Percentiles rank a stretch among this genome's conserved stretches.
These are phyloP conservation scores for Phialophora tarda DNA, from an alignment of 2,329 filamentous ascomycete genomes.

Conservation along the genomic window DNA sequence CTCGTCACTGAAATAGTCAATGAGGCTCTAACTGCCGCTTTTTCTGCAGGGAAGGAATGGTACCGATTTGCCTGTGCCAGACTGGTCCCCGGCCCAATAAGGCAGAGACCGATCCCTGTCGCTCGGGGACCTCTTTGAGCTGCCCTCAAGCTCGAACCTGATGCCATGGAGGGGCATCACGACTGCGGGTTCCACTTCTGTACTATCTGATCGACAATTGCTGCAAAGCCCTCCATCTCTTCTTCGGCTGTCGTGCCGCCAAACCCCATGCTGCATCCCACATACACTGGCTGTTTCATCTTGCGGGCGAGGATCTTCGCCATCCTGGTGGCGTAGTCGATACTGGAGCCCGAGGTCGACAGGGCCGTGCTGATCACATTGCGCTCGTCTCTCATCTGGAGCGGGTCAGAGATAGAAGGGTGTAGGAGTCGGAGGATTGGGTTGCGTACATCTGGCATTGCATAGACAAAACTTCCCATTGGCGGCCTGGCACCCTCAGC, in stretches of 20 bases:
- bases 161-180: slow-evolving; percentile 3
- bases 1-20: slow-evolving; percentile 14
- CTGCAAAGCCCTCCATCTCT: slow-evolving; percentile 86
- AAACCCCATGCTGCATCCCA: slow-evolving; percentile 85
- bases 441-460: slow-evolving; percentile 78
- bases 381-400: slow-evolving; percentile 50
- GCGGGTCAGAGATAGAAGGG: slow-evolving; percentile 33
- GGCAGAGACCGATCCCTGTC: slow-evolving; percentile 17
- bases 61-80: slow-evolving; percentile 23
- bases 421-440: background rate
- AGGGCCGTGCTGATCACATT: slow-evolving; percentile 72
- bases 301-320: slow-evolving; percentile 82
- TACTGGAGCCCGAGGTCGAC: slow-evolving; percentile 73
- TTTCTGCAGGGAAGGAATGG: slow-evolving; percentile 16
- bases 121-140: slow-evolving; percentile 21
- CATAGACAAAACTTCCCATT: slow-evolving; percentile 91
- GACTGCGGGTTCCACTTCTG: slow-evolving; percentile 39
- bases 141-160: background rate
- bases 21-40: slow-evolving; percentile 21
- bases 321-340: slow-evolving; percentile 86
- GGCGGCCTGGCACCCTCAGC: slow-evolving; percentile 51
- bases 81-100: slow-evolving; percentile 22
- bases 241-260: slow-evolving; percentile 84
- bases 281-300: slow-evolving; percentile 78
- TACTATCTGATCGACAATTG: slow-evolving; percentile 73